Percentiles rank a stretch among this genome's conserved stretches.
phyloP scores from a whole-genome alignment of 495 filamentous ascomycete species.

The Tuber magnatum region DNA sequence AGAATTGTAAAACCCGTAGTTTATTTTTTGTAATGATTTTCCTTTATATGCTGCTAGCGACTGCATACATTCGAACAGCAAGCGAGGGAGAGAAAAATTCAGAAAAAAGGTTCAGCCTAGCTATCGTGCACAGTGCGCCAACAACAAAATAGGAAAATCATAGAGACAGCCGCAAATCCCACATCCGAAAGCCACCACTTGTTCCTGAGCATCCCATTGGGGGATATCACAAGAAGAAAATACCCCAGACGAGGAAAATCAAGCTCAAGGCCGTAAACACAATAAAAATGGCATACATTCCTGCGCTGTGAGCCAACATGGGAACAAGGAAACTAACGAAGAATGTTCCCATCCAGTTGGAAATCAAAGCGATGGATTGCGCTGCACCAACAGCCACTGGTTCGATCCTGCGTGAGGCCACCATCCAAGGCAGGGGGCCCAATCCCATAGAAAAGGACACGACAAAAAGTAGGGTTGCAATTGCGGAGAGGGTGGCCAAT shows the following conservation, averaged over 20 bases:
- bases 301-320: conserved; percentile 16
- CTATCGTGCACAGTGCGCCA: no score
- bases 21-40: no score
- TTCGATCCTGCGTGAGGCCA: conserved; percentile 79
- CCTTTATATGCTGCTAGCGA: no score
- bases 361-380: conserved; percentile 73
- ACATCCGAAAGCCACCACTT: no score
- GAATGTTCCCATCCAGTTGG: conserved; percentile 88
- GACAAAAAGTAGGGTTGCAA: conserved; percentile 77
- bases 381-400: conserved; percentile 81
- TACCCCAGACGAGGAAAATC: background rate
- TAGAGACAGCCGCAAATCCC: no score
- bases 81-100: no score
- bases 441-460: conserved; percentile 79
- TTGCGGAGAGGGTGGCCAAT: conserved; percentile 64
- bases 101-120: no score
- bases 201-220: no score
- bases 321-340: conserved; percentile 50
- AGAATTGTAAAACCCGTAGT: no score
- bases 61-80: no score
- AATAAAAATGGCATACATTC: conserved; percentile 19
- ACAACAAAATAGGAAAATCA: no score
- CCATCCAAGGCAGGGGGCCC: conserved; percentile 88
- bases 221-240: background rate
- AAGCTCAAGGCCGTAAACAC: conserved; percentile 7